Percentiles rank a stretch among this genome's conserved stretches.
These are phyloP conservation scores for Mycena filopes DNA, from an alignment of 768 basidiomycete genomes.

Conservation along the genomic window DNA sequence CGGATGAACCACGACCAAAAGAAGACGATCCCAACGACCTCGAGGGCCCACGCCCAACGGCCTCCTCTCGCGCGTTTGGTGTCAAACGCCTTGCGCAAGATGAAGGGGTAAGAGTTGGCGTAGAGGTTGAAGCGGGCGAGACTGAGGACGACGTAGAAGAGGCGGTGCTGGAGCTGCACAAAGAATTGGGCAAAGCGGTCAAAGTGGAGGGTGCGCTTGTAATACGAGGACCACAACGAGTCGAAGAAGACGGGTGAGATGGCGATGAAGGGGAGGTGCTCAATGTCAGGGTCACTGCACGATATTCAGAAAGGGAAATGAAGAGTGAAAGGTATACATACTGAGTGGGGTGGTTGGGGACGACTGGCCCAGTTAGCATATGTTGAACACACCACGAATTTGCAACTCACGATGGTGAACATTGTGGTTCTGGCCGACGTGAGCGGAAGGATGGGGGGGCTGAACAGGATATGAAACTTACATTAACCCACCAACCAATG, in stretches of 20 bases:
- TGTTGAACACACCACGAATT: constrained; percentile 12
- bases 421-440: constrained; percentile 80
- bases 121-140: constrained; percentile 97
- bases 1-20: constrained; percentile 92
- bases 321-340: constrained; percentile 50
- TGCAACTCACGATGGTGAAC: constrained; percentile 87
- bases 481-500: constrained; percentile 98
- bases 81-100: constrained; percentile 74
- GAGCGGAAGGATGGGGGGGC: constrained; percentile 6
- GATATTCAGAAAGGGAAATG: constrained; percentile 28
- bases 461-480: constrained; percentile 56
- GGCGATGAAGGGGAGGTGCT: constrained; percentile 94
- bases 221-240: constrained; percentile 93
- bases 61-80: constrained; percentile 73
- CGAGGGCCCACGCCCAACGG: constrained; percentile 81
- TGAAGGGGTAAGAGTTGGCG: constrained; percentile 82
- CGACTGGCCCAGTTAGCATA: constrained; percentile 63
- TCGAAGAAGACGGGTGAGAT: constrained; percentile 89
- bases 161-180: constrained; percentile 85
- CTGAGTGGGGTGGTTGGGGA: constrained; percentile 98
- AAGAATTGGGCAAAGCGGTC: constrained; percentile 74
- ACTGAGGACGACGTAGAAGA: constrained; percentile 92
- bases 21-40: constrained; percentile 77
- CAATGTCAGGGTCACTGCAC: constrained; percentile 82
- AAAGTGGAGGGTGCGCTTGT: constrained; percentile 86